Evolutionary conservation across 140 eudicot species (phyloP).

Genomic region (Erigeron philadelphicus): DNA sequence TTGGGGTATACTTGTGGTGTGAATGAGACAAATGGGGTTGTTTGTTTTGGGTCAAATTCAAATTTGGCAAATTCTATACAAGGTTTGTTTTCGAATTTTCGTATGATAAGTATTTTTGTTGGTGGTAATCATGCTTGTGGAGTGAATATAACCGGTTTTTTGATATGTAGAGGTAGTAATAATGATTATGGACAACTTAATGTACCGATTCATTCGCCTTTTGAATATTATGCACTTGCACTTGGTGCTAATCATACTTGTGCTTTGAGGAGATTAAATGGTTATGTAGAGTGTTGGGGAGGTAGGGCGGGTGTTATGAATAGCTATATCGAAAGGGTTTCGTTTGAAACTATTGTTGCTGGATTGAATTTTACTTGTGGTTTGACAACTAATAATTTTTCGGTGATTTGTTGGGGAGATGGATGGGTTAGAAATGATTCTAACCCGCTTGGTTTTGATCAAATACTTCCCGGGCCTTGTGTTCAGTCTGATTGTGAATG

Average conservation of each 20-base stretch:
- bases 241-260: slow-evolving; percentile 52
- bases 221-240: slow-evolving; percentile 34
- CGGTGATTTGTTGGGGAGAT: slow-evolving; percentile 53
- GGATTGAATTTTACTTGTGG: slow-evolving; percentile 53
- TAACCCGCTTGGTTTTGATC: slow-evolving; percentile 23
- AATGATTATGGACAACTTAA: slow-evolving; percentile 33
- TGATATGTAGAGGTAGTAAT: slow-evolving; percentile 46
- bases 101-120: slow-evolving; percentile 32
- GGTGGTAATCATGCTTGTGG: slow-evolving; percentile 58
- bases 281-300: slow-evolving; percentile 51
- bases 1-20: slow-evolving; percentile 43
- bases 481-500: slow-evolving; percentile 42
- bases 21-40: slow-evolving; percentile 10
- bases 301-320: slow-evolving; percentile 27
- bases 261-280: slow-evolving; percentile 33
- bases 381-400: slow-evolving; percentile 36
- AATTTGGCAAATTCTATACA: slow-evolving; percentile 22
- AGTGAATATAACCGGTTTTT: slow-evolving; percentile 27
- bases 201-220: slow-evolving; percentile 35
- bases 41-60: slow-evolving; percentile 38
- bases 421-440: slow-evolving; percentile 35
- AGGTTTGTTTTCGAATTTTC: slow-evolving; percentile 26
- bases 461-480: slow-evolving; percentile 56
- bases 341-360: slow-evolving; percentile 45
- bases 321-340: slow-evolving; percentile 13